Percentiles rank a stretch among this genome's conserved stretches.
Conservation (phyloP, 2,329 filamentous ascomycete species). For the Fusarium sp. region DNA sequence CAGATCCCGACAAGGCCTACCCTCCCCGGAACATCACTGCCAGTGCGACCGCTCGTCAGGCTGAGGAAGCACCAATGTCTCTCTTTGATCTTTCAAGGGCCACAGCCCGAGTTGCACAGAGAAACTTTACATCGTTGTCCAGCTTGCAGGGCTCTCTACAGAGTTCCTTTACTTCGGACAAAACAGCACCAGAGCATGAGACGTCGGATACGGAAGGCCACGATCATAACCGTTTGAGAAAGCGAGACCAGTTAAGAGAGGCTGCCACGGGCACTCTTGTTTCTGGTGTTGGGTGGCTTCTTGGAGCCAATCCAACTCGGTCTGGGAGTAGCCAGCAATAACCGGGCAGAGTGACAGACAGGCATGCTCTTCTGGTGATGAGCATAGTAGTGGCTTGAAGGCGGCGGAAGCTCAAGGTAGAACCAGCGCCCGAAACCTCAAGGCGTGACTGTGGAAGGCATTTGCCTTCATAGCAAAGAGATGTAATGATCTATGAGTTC, state of each 20-base stretch:
- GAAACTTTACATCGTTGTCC: conserved; percentile 64
- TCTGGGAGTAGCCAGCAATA: conserved; percentile 22
- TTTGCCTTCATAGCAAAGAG: not conserved
- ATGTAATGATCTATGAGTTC: conserved; percentile 15
- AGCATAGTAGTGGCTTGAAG: not conserved
- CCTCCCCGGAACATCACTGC: conserved; percentile 48
- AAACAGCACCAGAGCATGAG: conserved; percentile 25
- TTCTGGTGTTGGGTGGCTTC: conserved; percentile 71
- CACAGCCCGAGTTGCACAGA: conserved; percentile 65
- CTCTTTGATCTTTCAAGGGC: conserved; percentile 70
- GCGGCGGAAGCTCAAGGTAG: not conserved
- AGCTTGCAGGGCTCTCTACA: conserved; percentile 53
- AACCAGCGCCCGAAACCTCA: not conserved
- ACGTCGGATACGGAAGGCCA: conserved; percentile 39
- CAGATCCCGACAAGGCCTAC: conserved; percentile 38
- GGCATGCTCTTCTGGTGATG: not conserved
- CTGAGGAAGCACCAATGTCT: conserved; percentile 68
- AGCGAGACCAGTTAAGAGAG: conserved; percentile 74
- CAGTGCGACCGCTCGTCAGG: conserved; percentile 48
- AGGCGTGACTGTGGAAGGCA: not conserved
- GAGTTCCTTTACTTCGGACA: conserved; percentile 26
- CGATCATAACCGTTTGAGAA: conserved; percentile 61
- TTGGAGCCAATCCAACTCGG: conserved; percentile 59
- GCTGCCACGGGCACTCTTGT: conserved; percentile 72
- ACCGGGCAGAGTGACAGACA: not conserved